Base-by-base conservation (phyloP, 1,139 yeast genomes). In the Kodamaea arcana region DNA sequence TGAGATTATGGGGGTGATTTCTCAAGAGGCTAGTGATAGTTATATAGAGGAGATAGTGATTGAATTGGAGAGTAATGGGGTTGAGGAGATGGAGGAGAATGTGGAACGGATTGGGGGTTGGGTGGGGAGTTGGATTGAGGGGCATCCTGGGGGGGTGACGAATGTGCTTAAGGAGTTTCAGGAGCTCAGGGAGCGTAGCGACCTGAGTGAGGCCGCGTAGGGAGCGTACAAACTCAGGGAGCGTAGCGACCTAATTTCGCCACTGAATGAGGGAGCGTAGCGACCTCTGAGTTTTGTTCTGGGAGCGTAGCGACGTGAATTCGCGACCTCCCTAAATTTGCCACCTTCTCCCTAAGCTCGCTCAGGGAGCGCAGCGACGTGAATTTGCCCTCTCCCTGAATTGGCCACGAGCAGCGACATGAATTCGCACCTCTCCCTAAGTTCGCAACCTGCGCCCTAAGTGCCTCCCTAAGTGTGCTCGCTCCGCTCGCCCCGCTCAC, bases 1-100 rank as follows among this genome's bases (percentile, higher is more conserved):
- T 43, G 99, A 92, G 58, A 92, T 94, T 45, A 94, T 92, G 98
- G 92, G 90, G 48, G 87, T 92, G 16, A 75, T 94, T 16, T 62
- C 82, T 32, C 84, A 82, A 46, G 98, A 94, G 48, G 98, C 98
- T 0, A 65, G 74, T 37, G 96, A 87, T 24, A 72, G 82, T 25
- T 92, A 87, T 52, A 84, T 72, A 25, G 80, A 80, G 20, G 86
- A 83, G 41, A 78, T 88, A 17, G 94, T 94, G 26, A 84, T 92
- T 34, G 94, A 83, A 49, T 69, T 92, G 45, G 65, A 61, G 27
- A 83, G 95, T 38, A 80, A 90, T 52, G 59, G 69, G 16, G 79
- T 78, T 5, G 94, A 84, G 33, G 82, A 88, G 31, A 73, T 87
- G 72, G 94, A 84, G 38, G 73, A 74, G 13, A 92, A 92, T 50